Evolutionary conservation across 768 basidiomycete genomes (phyloP), one percentile per base, ranked within the genome.

Genomic region (Leucocoprinus birnbaumii): DNA sequence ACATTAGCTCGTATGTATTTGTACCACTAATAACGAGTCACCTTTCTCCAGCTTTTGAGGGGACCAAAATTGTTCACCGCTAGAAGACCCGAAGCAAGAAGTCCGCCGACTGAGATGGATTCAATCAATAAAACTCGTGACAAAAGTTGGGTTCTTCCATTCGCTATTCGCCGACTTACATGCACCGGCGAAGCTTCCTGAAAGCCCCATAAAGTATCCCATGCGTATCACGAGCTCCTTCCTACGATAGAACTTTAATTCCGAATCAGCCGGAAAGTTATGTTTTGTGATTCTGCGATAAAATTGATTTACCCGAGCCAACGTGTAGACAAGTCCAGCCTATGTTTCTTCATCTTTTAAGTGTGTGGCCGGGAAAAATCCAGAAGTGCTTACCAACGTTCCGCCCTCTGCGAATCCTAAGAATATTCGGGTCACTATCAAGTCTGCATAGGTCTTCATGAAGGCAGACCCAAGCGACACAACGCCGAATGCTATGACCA

Each of bases 351-450:
- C 45, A 41, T 22, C 50, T 25, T 4, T 11, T 25, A 45, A 31
- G 6, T 22, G n/a, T n/a, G n/a, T 45, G 9, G 21, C 11, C 18
- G 51, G 43, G 10, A 9, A 45, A 21, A 25, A 26, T 26, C 16
- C 27, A 14, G 8, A 46, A 26, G 8, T 11, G 24, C 18, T 31
- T 46, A 74, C 75, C 65, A 76, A 52, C 0, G 74, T 74, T 19
- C 75, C 75, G 14, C 73, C 73, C 58, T 78, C 76, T 19, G 71
- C 66, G 13, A 76, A 64, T 27, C 74, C 74, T 8, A 78, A 62
- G 43, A 78, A 69, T 0, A 76, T 66, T 34, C 76, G 62, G 1
- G 73, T 74, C 5, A 61, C 69, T 3, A 76, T 61, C 24, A 78
- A 59, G 0, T 66, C 67, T 2, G 62, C 53, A 57, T 68, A 73